phyloP scores from a whole-genome alignment of 768 basidiomycete genomes.

The Pilatotrama ljubarskyi region DNA sequence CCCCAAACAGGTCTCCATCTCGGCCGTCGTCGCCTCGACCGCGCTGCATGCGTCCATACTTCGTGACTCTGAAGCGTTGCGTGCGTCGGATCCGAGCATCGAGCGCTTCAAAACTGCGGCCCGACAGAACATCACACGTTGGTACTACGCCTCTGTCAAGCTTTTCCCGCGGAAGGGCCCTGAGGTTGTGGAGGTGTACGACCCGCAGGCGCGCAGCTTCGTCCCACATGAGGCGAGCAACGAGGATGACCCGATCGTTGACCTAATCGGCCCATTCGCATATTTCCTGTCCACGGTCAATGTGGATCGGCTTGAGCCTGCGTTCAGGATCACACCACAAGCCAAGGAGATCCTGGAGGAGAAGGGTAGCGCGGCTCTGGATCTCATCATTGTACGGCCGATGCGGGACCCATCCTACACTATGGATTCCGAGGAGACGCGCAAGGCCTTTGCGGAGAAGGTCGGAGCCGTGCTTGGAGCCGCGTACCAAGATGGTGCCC shows the following conservation, averaged over 20 bases:
- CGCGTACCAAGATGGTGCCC: slow-evolving; percentile 81
- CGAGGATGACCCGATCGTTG: slow-evolving; percentile 38
- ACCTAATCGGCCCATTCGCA: slow-evolving; percentile 73
- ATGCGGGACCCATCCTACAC: slow-evolving; percentile 51
- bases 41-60: slow-evolving; percentile 85
- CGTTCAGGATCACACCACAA: slow-evolving; percentile 76
- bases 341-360: slow-evolving; percentile 42
- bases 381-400: slow-evolving; percentile 78
- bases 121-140: slow-evolving; percentile 65
- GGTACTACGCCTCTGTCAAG: slow-evolving; percentile 63
- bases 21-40: slow-evolving; percentile 87
- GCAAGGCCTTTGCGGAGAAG: slow-evolving; percentile 53
- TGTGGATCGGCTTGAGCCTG: slow-evolving; percentile 82
- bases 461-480: slow-evolving; percentile 52
- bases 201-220: slow-evolving; percentile 51
- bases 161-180: slow-evolving; percentile 49
- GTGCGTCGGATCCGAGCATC: slow-evolving; percentile 67
- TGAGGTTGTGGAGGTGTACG: slow-evolving; percentile 58
- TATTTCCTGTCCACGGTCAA: slow-evolving; percentile 86
- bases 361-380: slow-evolving; percentile 47
- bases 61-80: slow-evolving; percentile 75
- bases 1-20: slow-evolving; percentile 37
- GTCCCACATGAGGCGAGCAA: slow-evolving; percentile 37
- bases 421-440: slow-evolving; percentile 43
- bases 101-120: slow-evolving; percentile 91